Conservation (phyloP, 2,329 filamentous ascomycete genomes). For the Cercospora zeae-maydis region DNA sequence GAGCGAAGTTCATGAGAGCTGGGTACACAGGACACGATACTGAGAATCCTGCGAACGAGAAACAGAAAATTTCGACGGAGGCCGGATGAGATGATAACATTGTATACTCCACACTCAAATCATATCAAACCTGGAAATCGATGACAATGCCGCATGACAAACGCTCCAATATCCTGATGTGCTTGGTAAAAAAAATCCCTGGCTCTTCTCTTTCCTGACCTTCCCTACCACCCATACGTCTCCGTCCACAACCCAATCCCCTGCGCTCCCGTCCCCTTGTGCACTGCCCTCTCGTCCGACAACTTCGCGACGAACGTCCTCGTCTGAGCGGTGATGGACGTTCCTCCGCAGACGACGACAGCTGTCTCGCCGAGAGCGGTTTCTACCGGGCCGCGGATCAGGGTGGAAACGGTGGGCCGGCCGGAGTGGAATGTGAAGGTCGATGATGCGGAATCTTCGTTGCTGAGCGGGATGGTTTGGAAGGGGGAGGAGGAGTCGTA, state of each 20-base stretch:
- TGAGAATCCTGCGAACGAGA: not conserved
- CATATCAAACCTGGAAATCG: not conserved
- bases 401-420: constrained; percentile 49
- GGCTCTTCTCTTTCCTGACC: too few species aligned
- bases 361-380: constrained; percentile 59
- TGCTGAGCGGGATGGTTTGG: not conserved
- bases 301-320: constrained; percentile 53
- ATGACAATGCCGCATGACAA: too few species aligned
- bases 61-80: not conserved
- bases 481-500: not conserved
- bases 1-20: not conserved
- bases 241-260: constrained; percentile 61
- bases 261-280: constrained; percentile 64
- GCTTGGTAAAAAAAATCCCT: too few species aligned
- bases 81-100: not conserved
- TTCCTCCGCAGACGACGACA: constrained; percentile 60
- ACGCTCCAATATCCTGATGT: too few species aligned
- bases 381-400: constrained; percentile 57
- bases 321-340: constrained; percentile 53
- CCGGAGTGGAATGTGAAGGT: constrained; percentile 39
- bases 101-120: not conserved
- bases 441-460: not conserved
- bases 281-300: constrained; percentile 63
- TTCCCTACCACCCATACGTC: constrained; percentile 48
- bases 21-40: not conserved